These are phyloP conservation scores for Aschersonia sp. DNA, from an alignment of 2,329 filamentous ascomycete genomes.

Conservation along the genomic window DNA sequence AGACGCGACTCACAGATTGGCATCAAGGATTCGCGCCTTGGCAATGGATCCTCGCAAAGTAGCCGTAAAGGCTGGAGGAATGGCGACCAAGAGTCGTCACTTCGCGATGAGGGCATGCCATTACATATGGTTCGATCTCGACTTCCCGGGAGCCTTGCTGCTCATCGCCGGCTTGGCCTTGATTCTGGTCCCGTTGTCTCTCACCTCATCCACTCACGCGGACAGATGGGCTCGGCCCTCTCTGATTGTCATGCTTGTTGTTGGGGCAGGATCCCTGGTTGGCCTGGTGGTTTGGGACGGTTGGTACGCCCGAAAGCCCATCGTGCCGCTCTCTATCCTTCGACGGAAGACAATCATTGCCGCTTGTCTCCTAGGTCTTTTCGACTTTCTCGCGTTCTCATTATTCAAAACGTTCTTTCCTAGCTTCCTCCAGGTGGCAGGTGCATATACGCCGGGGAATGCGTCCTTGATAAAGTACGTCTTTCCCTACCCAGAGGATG, in stretches of 20 bases:
- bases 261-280: constrained; percentile 12
- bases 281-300: constrained; percentile 21
- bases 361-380: constrained; percentile 19
- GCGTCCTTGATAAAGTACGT: constrained; percentile 21
- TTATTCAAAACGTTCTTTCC: constrained; percentile 24
- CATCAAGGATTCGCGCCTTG: no score
- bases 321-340: constrained; percentile 23
- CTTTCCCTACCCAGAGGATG: neutral
- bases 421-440: constrained; percentile 24
- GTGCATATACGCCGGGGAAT: constrained; percentile 17
- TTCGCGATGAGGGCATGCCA: neutral
- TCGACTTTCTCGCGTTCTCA: constrained; percentile 23
- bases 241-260: constrained; percentile 21
- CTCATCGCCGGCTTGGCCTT: constrained; percentile 18
- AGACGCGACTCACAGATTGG: neutral
- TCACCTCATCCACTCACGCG: constrained; percentile 20
- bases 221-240: constrained; percentile 15
- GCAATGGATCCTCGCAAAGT: neutral
- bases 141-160: constrained; percentile 17
- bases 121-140: constrained; percentile 16
- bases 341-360: constrained; percentile 21
- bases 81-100: neutral
- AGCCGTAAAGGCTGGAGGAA: neutral
- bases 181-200: constrained; percentile 19
- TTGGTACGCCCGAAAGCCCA: constrained; percentile 20